Conservation (phyloP, 257 asterid genomes). For the Gentiana macrophylla region DNA sequence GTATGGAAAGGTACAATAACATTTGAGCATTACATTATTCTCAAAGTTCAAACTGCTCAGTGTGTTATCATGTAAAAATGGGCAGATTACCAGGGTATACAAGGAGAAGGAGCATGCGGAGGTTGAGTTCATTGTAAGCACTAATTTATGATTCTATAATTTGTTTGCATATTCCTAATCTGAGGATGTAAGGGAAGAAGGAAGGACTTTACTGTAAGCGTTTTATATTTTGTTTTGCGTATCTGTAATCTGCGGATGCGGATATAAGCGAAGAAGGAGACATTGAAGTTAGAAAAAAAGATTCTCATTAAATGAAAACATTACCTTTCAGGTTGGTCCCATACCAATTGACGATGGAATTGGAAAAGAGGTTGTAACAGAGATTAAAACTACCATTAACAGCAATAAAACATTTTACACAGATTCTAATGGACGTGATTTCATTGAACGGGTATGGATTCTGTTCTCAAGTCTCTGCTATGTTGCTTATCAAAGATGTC, state of each 20-base stretch:
- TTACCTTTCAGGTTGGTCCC: slow-evolving; percentile 16
- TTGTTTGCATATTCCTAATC: no score
- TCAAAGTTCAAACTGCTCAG: background rate
- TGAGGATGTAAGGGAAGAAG: no score
- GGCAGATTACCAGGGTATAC: slow-evolving; percentile 15
- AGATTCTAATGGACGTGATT: slow-evolving; percentile 83
- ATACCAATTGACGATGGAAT: slow-evolving; percentile 20
- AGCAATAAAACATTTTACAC: slow-evolving; percentile 65
- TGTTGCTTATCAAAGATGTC: background rate
- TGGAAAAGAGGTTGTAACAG: slow-evolving; percentile 62
- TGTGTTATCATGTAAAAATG: slow-evolving; percentile 10
- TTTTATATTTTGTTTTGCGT: no score
- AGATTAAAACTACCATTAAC: slow-evolving; percentile 48
- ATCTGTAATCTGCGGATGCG: no score
- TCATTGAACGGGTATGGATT: slow-evolving; percentile 54
- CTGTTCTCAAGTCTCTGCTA: background rate
- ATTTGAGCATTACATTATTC: background rate
- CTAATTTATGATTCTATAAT: background rate
- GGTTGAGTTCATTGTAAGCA: slow-evolving; percentile 18
- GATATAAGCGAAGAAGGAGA: background rate
- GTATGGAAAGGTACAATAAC: background rate
- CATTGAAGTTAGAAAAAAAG: background rate
- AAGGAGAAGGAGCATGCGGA: slow-evolving; percentile 20
- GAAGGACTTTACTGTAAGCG: no score
- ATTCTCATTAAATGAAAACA: background rate